Base-by-base conservation (phyloP, 768 basidiomycete species). In the Kwoniella bestiolae region DNA sequence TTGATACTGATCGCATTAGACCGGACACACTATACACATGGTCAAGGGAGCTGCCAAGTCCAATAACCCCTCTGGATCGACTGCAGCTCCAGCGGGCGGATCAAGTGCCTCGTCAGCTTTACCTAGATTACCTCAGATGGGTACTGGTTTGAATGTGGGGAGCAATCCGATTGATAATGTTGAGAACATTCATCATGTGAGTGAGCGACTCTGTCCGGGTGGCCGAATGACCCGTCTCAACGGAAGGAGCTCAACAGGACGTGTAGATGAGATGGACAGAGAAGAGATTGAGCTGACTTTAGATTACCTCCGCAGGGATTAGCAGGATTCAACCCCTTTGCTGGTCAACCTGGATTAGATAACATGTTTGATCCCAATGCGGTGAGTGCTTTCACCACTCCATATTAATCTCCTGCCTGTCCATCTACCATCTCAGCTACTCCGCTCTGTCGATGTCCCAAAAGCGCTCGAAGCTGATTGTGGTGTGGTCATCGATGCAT, bases 311-410 rank as follows among this genome's bases (percentile, higher is more conserved):
- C 3, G 29, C 49, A 72, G 68, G 77, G 71, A 28, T 63, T 80
- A 44, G 81, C 72, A 35, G 79, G 77, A 38, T 84, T 94, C 78
- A 97, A 98, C 74, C 95, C 96, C 0, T 98, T 99, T 75, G 85
- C 89, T 0, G 90, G 89, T 3, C 88, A 95, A 87, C 72, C 73
- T 61, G 95, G 94, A 1, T 55, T 95, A 57, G 62, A 70, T 35
- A 99, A 99, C 76, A 84, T 86, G 3, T 91, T 91, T 72, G 95
- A 97, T 79, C 94, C 94, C 0, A 96, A 97, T 79, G 91, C 95
- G 87, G 92, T 92, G 65, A 69, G 86, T 82, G n/a, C n/a, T n/a
- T n/a, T n/a, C n/a, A n/a, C n/a, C n/a, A n/a, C n/a, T n/a, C n/a
- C n/a, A n/a, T n/a, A n/a, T n/a, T n/a, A n/a, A n/a, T n/a, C n/a